Evolutionary conservation across 495 filamentous ascomycete genomes (phyloP).

Genomic region (Trichocladium uniseriatum): DNA sequence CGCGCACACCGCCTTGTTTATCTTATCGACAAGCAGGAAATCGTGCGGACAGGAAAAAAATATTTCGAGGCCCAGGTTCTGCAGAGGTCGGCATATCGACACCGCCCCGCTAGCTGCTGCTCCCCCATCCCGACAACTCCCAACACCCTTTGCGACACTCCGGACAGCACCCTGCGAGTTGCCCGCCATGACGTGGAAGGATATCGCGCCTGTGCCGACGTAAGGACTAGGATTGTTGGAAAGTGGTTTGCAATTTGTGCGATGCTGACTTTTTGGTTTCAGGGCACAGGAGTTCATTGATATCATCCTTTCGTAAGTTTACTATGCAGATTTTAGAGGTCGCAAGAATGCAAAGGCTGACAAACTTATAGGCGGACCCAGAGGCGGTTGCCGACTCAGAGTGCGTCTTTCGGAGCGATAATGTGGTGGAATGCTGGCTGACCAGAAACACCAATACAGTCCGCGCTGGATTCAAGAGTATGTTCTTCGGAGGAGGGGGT

Average conservation of each 20-base stretch:
- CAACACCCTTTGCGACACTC: slow-evolving; percentile 4
- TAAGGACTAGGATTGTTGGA: slow-evolving; percentile 29
- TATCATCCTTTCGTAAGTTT: slow-evolving; percentile 60
- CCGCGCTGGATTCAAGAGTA: slow-evolving; percentile 81
- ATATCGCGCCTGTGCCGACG: slow-evolving; percentile 83
- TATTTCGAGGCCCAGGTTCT: slow-evolving; percentile 17
- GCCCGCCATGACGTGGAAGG: slow-evolving; percentile 45
- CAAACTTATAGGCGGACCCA: slow-evolving; percentile 64
- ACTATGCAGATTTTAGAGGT: not conserved
- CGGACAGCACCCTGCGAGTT: slow-evolving; percentile 9
- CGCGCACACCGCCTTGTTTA: slow-evolving; percentile 17
- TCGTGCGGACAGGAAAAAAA: slow-evolving; percentile 22
- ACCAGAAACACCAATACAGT: slow-evolving; percentile 31
- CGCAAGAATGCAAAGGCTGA: slow-evolving; percentile 2
- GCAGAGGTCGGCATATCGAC: slow-evolving; percentile 10
- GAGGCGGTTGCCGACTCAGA: slow-evolving; percentile 89
- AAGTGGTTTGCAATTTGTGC: not conserved
- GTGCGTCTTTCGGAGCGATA: slow-evolving; percentile 13
- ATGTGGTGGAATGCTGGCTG: slow-evolving; percentile 7
- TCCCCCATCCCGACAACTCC: slow-evolving; percentile 1
- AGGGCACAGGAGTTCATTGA: slow-evolving; percentile 78
- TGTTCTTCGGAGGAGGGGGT: slow-evolving; percentile 1
- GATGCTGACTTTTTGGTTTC: slow-evolving; percentile 5
- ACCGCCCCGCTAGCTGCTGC: slow-evolving; percentile 22
- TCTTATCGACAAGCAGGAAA: slow-evolving; percentile 20